Percentiles rank a stretch among this genome's conserved stretches.
phyloP scores from a whole-genome alignment of 495 filamentous ascomycete species.

The Daldinia bambusicola region DNA sequence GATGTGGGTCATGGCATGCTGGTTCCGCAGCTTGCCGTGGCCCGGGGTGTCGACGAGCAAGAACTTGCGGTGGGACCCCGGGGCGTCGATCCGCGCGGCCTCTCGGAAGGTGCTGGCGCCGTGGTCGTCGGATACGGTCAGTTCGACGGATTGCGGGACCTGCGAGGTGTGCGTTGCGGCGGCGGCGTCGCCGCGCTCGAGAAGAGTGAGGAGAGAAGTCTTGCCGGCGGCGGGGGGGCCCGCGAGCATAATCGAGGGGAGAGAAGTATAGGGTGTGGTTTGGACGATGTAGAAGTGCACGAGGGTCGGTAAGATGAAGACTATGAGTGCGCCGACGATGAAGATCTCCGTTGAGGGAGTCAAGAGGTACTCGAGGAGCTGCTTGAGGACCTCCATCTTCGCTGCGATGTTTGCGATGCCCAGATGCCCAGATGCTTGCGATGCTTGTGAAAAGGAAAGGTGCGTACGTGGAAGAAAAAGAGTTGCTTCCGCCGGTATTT shows the following conservation, averaged over 20 bases:
- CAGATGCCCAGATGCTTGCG: no score
- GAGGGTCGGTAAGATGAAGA: conserved; percentile 77
- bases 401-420: conserved; percentile 15
- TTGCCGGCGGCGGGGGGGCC: conserved; percentile 90
- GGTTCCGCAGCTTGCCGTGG: conserved; percentile 87
- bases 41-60: conserved; percentile 89
- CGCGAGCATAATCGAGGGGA: conserved; percentile 85
- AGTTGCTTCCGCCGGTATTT: background rate
- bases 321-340: conserved; percentile 71
- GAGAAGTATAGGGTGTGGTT: conserved; percentile 68
- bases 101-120: conserved; percentile 71
- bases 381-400: conserved; percentile 44
- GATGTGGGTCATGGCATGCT: conserved; percentile 60
- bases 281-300: conserved; percentile 81
- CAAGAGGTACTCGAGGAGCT: conserved; percentile 57
- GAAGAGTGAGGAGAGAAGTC: conserved; percentile 82
- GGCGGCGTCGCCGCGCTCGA: conserved; percentile 55
- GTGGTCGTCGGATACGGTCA: conserved; percentile 71
- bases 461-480: background rate
- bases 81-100: conserved; percentile 54
- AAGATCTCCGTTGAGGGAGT: conserved; percentile 66
- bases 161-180: conserved; percentile 86
- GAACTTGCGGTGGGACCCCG: conserved; percentile 71
- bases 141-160: conserved; percentile 74
- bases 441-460: conserved; percentile 2